Conservation (phyloP, 208 protist genomes). For the Trypanosoma grayi region DNA sequence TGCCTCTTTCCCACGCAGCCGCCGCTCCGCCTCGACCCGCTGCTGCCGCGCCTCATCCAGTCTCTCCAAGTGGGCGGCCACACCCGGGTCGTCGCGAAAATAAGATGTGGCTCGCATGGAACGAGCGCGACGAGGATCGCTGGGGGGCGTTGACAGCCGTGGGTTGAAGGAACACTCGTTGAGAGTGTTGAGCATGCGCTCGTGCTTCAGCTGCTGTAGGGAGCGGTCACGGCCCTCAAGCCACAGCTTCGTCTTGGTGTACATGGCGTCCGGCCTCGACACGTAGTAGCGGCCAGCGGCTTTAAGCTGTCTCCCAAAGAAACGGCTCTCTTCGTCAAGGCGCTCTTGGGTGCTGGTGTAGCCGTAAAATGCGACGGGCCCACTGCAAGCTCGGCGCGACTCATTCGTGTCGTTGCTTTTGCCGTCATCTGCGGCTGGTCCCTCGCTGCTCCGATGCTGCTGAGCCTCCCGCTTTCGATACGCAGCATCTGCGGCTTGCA, state of each 20-base stretch:
- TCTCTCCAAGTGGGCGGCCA: constrained; percentile 37
- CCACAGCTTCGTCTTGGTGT: constrained; percentile 59
- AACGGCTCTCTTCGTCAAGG: constrained; percentile 25
- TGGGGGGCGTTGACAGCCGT: background rate
- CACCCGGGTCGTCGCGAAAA: constrained; percentile 24
- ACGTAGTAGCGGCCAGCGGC: constrained; percentile 38
- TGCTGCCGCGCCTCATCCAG: constrained; percentile 35
- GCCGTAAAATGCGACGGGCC: constrained; percentile 5
- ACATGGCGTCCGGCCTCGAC: constrained; percentile 42
- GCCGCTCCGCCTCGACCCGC: constrained; percentile 28
- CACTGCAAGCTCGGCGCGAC: background rate
- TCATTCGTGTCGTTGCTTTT: too few species aligned
- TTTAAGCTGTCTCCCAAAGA: constrained; percentile 31
- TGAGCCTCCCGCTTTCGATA: background rate
- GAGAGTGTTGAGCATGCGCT: constrained; percentile 25
- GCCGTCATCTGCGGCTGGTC: background rate
- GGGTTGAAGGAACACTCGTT: constrained; percentile 53
- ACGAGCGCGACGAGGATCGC: background rate
- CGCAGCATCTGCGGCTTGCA: background rate
- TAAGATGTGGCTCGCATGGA: background rate
- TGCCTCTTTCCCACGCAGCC: constrained; percentile 22
- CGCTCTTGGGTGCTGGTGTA: constrained; percentile 12
- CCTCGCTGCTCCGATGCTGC: background rate
- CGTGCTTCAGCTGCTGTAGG: constrained; percentile 21
- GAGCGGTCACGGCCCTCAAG: constrained; percentile 25